phyloP scores from a whole-genome alignment of 2,329 filamentous ascomycete genomes.

The Tolypocladium pustulatum region DNA sequence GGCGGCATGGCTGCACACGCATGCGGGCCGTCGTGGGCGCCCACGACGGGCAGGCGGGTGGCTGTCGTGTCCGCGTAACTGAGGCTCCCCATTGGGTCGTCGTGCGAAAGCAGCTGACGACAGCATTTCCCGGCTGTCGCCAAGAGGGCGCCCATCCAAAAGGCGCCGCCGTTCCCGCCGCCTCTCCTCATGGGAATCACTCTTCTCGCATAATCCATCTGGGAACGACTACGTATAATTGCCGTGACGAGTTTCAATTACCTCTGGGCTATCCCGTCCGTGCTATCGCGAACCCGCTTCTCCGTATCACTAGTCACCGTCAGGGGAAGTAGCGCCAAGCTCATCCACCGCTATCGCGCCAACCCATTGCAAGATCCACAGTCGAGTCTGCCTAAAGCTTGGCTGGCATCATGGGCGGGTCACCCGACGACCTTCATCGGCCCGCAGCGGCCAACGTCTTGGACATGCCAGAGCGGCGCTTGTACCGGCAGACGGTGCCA shows the following conservation, averaged over 20 bases:
- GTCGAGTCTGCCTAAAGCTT: background rate
- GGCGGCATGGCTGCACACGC: background rate
- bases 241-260: background rate
- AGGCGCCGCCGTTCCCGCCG: background rate
- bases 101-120: background rate
- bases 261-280: background rate
- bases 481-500: slow-evolving; percentile 1
- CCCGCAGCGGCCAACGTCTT: background rate
- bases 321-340: background rate
- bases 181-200: background rate
- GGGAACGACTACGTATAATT: background rate
- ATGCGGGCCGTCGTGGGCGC: background rate
- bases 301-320: background rate
- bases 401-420: background rate
- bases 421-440: background rate
- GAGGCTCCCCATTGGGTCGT: background rate
- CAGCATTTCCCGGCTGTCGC: background rate
- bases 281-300: background rate
- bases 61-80: background rate
- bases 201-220: background rate
- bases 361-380: background rate
- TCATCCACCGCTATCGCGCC: background rate
- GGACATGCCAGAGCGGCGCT: background rate
- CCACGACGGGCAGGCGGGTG: background rate
- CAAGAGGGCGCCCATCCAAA: background rate